Base-by-base conservation (phyloP, 2,329 filamentous ascomycete species). In the Fusarium tanahbumbuense region DNA sequence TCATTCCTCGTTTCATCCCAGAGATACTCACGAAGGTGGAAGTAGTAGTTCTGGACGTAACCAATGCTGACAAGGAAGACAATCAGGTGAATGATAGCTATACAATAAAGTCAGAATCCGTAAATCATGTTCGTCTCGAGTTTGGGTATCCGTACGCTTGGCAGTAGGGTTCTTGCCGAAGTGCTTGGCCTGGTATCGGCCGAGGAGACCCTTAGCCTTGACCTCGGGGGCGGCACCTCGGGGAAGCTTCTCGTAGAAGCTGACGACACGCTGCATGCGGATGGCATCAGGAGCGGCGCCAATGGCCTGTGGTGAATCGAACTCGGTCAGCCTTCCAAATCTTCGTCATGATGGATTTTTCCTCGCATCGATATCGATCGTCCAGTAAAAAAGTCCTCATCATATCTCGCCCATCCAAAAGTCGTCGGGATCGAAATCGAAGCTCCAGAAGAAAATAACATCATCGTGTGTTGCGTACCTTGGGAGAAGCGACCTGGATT, bases 31-130 rank as follows among this genome's bases (percentile, higher is more conserved):
- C 96, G 93, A 79, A 99, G 89, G 86, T 99, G 97, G 93, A 97
- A 98, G 89, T 99, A 98, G 91, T 99, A 99, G 87, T 97, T 94
- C 86, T 98, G 93, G 77, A 92, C 92, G 84, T 99, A 99, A 78
- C 96, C 95, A 76, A 98, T 81, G 73, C 89, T 83, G 73, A 97
- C 84, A 69, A 99, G 85, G 80, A 89, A 86, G 76, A 88, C 90
- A 77, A 99, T 91, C 77, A 90, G 87, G 83, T 99, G 96, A 77
- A 97, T 87, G 79, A 99, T 89, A 72, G 96, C 96, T 99, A 52
- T 62, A 59, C 22, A 65, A 69, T 54, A 34, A 62, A 53, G 69
- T 65, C 64, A 65, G 62, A 52, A 67, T 75, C 23, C n/a, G 40
- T 18, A 37, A 52, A 58, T 25, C 27, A 20, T 53, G 34, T 48